Conservation (phyloP, 2,329 filamentous ascomycete species). For the Microsporum ferrugineum region DNA sequence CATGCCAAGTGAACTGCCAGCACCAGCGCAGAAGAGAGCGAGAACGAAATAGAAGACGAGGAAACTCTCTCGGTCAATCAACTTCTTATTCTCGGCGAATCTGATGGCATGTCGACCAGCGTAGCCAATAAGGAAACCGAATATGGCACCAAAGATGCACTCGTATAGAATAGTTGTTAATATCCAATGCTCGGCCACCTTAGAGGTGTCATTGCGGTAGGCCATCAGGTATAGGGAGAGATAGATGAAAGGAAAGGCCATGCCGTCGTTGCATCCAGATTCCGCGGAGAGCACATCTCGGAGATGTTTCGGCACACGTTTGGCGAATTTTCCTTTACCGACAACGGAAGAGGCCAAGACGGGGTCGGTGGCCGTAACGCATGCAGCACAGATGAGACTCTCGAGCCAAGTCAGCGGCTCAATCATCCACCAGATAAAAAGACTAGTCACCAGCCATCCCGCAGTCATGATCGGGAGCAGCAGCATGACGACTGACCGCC, state of each 20-base stretch:
- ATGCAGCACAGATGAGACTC: slow-evolving; percentile 74
- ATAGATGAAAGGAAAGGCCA: slow-evolving; percentile 98
- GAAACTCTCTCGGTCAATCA: slow-evolving; percentile 94
- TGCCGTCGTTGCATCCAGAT: slow-evolving; percentile 97
- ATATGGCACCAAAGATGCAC: slow-evolving; percentile 83
- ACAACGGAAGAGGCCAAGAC: slow-evolving; percentile 95
- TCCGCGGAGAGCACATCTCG: slow-evolving; percentile 90
- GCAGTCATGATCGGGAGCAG: slow-evolving; percentile 95
- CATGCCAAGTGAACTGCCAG: slow-evolving; percentile 78
- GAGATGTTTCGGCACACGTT: slow-evolving; percentile 93
- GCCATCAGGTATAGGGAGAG: slow-evolving; percentile 80
- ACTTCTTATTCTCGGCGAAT: slow-evolving; percentile 65
- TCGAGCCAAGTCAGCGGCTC: slow-evolving; percentile 75
- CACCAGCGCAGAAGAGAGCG: slow-evolving; percentile 88
- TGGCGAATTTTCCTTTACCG: slow-evolving; percentile 97
- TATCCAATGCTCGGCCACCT: slow-evolving; percentile 76
- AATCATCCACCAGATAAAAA: slow-evolving; percentile 90
- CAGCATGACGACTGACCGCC: slow-evolving; percentile 79
- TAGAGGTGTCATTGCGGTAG: slow-evolving; percentile 55
- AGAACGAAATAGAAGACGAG: slow-evolving; percentile 97
- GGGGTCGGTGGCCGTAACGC: slow-evolving; percentile 93
- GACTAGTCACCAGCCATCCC: slow-evolving; percentile 70
- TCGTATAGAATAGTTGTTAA: slow-evolving; percentile 87
- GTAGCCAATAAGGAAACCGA: slow-evolving; percentile 79
- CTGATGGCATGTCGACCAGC: slow-evolving; percentile 83